Evolutionary conservation across 495 filamentous ascomycete species (phyloP).

Genomic region (Talaromyces stipitatus): DNA sequence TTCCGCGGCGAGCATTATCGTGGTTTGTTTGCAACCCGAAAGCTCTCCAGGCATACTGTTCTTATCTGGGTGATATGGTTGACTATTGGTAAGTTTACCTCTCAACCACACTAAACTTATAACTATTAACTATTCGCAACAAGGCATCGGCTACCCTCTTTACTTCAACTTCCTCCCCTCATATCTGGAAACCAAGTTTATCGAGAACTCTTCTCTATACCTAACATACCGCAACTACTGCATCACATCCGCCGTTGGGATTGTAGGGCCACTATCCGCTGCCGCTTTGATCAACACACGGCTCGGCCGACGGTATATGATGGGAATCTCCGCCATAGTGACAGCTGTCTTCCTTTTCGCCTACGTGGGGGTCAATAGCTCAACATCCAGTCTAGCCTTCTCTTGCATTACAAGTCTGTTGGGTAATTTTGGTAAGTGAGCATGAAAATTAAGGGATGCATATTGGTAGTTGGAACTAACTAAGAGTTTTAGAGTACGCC

Average conservation of each 20-base stretch:
- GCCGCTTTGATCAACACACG: constrained; percentile 20
- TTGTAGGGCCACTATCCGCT: constrained; percentile 21
- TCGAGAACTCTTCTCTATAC: constrained; percentile 16
- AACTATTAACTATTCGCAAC: too few species aligned
- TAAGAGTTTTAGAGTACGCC: constrained; percentile 30
- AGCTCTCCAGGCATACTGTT: constrained; percentile 14
- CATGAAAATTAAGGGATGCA: too few species aligned
- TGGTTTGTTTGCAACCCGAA: constrained; percentile 19
- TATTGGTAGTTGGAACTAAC: too few species aligned
- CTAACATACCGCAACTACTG: constrained; percentile 27
- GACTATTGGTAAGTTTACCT: too few species aligned
- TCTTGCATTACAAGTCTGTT: constrained; percentile 21
- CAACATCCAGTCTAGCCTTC: constrained; percentile 19
- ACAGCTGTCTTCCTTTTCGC: constrained; percentile 28
- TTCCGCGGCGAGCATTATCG: constrained; percentile 20
- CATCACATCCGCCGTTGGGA: constrained; percentile 22
- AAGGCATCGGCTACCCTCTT: constrained; percentile 26
- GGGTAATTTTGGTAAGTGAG: constrained; percentile 25
- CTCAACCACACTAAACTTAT: too few species aligned
- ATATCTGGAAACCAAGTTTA: constrained; percentile 24
- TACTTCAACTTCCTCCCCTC: constrained; percentile 29
- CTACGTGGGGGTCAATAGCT: constrained; percentile 19
- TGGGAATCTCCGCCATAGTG: constrained; percentile 23
- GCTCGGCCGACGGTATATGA: constrained; percentile 26
- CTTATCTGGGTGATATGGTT: constrained; percentile 25